Base-by-base conservation (phyloP, 2,329 filamentous ascomycete species). In the Pseudofabraea citricarpa region DNA sequence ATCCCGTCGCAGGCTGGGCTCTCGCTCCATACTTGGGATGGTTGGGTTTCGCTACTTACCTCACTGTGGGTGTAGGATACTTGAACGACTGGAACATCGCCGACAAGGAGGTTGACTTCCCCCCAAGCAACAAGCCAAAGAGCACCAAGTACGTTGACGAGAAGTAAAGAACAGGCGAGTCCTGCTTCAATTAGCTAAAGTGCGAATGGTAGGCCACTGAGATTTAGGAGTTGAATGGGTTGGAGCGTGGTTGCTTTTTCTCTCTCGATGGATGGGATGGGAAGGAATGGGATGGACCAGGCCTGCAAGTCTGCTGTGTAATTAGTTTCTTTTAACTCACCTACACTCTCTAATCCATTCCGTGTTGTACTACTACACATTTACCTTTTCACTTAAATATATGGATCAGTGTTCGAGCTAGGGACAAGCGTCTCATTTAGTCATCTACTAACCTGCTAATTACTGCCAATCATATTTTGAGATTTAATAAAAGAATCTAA, bases 31-130 rank as follows among this genome's bases (percentile, higher is more conserved):
- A 96, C 61, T 67, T 94, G 20, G 86, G 72, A 13, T 97, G 91
- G 91, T 68, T 96, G 55, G 72, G 81, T 41, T 96, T 94, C 61
- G 90, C 90, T 23, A 89, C 86, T 0, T 97, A 96, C 61, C 70
- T 97, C 41, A 88, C 81, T 56, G 79, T 78, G 1, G 81, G 81
- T 0, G 74, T 81, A 3, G 82, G 84, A 1, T 70, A 83, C 51
- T 62, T 89, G 64, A 90, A 89, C 61, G 64, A 70, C 38, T 89
- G 85, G 85, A 73, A 79, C 52, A 67, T 85, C 46, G 57, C 47
- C 3, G 51, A 56, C 43, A 60, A 60, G 54, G 61, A 60, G 42
- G 57, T 60, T 16, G 32, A 50, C 9, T 44, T 33, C 16, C 45
- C 49, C 3, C 53, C 56, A 16, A 42, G 33, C n/a, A 47, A 51